These are phyloP conservation scores for Cutaneotrichosporon sp. DNA, from an alignment of 1,284 basidiomycete genomes.

Conservation along the genomic window DNA sequence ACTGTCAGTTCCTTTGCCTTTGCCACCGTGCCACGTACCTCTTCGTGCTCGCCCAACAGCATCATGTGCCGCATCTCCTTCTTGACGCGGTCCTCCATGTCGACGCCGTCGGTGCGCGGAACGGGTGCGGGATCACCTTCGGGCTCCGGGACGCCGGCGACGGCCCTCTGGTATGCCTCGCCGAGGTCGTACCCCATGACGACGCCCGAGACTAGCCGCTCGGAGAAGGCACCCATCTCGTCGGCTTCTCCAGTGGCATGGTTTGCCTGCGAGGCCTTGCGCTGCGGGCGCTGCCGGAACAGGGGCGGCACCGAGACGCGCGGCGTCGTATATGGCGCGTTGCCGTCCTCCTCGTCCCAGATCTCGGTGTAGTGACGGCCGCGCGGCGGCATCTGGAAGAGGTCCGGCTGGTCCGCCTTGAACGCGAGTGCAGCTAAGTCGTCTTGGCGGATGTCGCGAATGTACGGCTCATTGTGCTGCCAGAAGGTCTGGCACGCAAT, in stretches of 20 bases:
- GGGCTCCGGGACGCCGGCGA: slow-evolving; percentile 16
- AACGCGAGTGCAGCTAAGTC: slow-evolving; percentile 86
- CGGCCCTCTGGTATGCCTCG: slow-evolving; percentile 57
- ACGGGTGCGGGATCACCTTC: slow-evolving; percentile 19
- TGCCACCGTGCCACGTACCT: slow-evolving; percentile 42
- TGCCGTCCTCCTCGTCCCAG: slow-evolving; percentile 87
- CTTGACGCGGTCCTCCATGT: slow-evolving; percentile 59
- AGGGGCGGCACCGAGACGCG: slow-evolving; percentile 34
- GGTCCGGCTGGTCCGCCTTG: slow-evolving; percentile 79
- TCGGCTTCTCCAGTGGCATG: neutral
- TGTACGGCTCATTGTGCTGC: slow-evolving; percentile 78
- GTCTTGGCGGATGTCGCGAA: slow-evolving; percentile 82
- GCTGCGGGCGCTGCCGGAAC: slow-evolving; percentile 27
- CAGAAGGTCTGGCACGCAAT: slow-evolving; percentile 68
- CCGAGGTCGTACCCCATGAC: slow-evolving; percentile 56
- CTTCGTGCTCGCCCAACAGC: slow-evolving; percentile 57
- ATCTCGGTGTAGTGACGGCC: slow-evolving; percentile 85
- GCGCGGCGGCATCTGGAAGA: slow-evolving; percentile 80
- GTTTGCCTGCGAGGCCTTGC: neutral
- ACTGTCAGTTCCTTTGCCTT: slow-evolving; percentile 1
- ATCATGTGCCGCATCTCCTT: slow-evolving; percentile 59
- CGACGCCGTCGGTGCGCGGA: slow-evolving; percentile 53
- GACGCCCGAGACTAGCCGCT: slow-evolving; percentile 69
- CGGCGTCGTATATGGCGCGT: slow-evolving; percentile 38
- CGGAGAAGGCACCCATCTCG: slow-evolving; percentile 45